phyloP scores from a whole-genome alignment of 2,329 filamentous ascomycete species.

The Colletotrichum chrysophilum region DNA sequence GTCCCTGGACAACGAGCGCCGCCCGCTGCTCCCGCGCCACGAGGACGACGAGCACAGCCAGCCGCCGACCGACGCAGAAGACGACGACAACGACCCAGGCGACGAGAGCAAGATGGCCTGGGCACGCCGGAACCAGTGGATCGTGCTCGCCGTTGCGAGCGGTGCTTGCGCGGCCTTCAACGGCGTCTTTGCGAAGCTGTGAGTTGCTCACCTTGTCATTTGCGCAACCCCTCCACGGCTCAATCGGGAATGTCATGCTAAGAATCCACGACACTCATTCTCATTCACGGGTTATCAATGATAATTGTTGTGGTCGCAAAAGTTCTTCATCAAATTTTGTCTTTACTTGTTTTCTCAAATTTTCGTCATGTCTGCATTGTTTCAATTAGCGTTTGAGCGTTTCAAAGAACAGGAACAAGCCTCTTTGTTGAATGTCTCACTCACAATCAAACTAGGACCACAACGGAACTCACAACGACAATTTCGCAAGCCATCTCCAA shows the following conservation, averaged over 20 bases:
- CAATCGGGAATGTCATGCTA: background rate
- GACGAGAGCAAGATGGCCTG: conserved; percentile 24
- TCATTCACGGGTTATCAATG: background rate
- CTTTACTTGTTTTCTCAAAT: background rate
- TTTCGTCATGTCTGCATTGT: background rate
- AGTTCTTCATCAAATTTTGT: background rate
- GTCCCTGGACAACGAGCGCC: conserved; percentile 25
- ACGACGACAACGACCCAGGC: background rate
- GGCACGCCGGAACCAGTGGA: conserved; percentile 55
- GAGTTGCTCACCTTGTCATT: conserved; percentile 34
- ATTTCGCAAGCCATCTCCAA: conserved; percentile 51
- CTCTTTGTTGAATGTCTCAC: background rate
- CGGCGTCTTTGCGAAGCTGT: conserved; percentile 85
- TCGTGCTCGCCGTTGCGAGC: conserved; percentile 74
- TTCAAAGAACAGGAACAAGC: background rate
- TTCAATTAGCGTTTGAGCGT: background rate
- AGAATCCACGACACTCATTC: background rate
- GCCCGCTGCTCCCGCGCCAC: conserved; percentile 25
- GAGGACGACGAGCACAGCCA: conserved; percentile 8
- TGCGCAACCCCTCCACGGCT: background rate
- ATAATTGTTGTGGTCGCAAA: background rate
- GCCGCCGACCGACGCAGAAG: background rate
- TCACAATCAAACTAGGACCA: conserved; percentile 47
- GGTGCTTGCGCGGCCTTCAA: conserved; percentile 83
- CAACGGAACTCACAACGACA: conserved; percentile 57